phyloP scores from a whole-genome alignment of 176 grass and related monocot species.

The Oryza longistaminata region DNA sequence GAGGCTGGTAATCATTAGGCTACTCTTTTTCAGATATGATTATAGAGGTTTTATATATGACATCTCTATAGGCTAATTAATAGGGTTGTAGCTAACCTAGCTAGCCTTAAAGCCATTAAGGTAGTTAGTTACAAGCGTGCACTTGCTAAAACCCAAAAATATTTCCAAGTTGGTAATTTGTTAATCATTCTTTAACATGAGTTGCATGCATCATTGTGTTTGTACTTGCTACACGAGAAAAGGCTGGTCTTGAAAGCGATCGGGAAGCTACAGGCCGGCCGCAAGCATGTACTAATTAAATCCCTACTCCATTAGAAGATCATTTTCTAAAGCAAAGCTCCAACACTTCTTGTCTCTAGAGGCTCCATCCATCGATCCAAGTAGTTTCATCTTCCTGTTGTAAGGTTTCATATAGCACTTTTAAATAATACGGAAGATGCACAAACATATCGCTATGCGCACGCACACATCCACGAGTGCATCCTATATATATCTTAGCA shows the following conservation, averaged over 20 bases:
- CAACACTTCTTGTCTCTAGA: slow-evolving; percentile 36
- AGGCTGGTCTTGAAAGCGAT: slow-evolving; percentile 46
- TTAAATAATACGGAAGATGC: too few species aligned
- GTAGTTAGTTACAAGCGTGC: slow-evolving; percentile 48
- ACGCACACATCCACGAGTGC: too few species aligned
- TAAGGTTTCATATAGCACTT: too few species aligned
- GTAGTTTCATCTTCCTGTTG: too few species aligned
- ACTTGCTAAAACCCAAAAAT: slow-evolving; percentile 31
- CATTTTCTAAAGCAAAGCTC: slow-evolving; percentile 16
- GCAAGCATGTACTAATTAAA: slow-evolving; percentile 13
- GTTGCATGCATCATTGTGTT: slow-evolving; percentile 33
- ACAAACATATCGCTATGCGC: too few species aligned
- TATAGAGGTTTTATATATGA: slow-evolving; percentile 29
- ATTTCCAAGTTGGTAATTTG: slow-evolving; percentile 30
- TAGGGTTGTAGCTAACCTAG: slow-evolving; percentile 12
- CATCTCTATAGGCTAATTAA: slow-evolving; percentile 25
- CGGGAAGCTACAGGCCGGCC: not conserved
- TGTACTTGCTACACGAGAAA: slow-evolving; percentile 50
- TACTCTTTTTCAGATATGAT: slow-evolving; percentile 44
- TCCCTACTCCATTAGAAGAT: slow-evolving; percentile 22
- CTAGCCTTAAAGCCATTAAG: slow-evolving; percentile 34
- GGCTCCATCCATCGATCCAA: not conserved
- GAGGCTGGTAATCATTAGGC: slow-evolving; percentile 19
- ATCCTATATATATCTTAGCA: too few species aligned
- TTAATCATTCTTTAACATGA: slow-evolving; percentile 35